Percentiles rank a stretch among this genome's conserved stretches.
Evolutionary conservation across 164 flowering plant species (phyloP).

Genomic region (Akebia trifoliata): DNA sequence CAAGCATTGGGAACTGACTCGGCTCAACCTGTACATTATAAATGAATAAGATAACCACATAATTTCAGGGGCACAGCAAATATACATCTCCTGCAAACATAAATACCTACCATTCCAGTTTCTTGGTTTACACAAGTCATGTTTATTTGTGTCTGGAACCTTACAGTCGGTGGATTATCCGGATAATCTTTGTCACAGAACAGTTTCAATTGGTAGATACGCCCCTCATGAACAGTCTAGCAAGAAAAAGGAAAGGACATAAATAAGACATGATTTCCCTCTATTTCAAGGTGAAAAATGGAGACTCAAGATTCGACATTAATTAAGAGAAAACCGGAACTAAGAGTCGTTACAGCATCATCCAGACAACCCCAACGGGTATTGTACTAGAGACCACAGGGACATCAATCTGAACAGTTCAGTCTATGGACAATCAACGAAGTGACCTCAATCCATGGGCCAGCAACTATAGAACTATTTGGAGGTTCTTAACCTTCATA

Average conservation of each 20-base stretch:
- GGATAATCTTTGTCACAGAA: no score
- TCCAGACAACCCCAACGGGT: neutral
- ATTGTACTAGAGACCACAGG: neutral
- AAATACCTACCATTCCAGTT: slow-evolving; percentile 61
- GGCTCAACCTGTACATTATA: slow-evolving; percentile 62
- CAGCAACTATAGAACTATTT: neutral
- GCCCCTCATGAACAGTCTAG: slow-evolving; percentile 76
- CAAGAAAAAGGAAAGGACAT: slow-evolving; percentile 2
- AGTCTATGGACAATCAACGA: neutral
- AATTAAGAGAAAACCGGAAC: no score
- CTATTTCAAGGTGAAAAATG: no score
- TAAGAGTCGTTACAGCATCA: no score
- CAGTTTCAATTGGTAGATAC: no score
- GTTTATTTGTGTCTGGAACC: slow-evolving; percentile 65
- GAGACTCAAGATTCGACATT: no score
- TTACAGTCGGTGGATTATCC: slow-evolving; percentile 61
- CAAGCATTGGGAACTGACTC: slow-evolving; percentile 62
- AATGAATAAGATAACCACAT: slow-evolving; percentile 1
- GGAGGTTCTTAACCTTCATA: no score
- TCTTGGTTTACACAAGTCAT: slow-evolving; percentile 76
- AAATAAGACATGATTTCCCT: neutral
- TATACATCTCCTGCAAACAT: neutral
- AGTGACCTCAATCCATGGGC: neutral
- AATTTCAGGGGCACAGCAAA: neutral
- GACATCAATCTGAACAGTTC: neutral